phyloP scores from a whole-genome alignment of 768 basidiomycete species.

The Pleurotus giganteus region DNA sequence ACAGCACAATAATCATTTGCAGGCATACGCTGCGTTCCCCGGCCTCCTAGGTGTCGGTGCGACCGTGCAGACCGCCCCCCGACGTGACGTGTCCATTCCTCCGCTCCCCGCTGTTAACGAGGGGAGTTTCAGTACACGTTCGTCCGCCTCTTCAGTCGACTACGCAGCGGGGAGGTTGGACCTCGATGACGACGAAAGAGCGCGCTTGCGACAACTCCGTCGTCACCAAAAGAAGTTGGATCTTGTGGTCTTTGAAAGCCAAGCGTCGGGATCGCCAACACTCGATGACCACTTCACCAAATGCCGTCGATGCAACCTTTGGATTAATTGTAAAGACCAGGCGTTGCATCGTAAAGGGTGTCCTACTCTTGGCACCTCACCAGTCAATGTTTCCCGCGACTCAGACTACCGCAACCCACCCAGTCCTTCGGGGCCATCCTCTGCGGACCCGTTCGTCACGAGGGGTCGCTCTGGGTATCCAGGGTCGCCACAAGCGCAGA shows the following conservation, averaged over 20 bases:
- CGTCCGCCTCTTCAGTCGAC: conserved; percentile 5
- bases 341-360: conserved; percentile 9
- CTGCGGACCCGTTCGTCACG: neutral
- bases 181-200: conserved; percentile 5
- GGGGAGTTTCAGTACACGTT: conserved; percentile 5
- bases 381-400: conserved; percentile 3
- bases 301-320: conserved; percentile 7
- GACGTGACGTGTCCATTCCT: conserved; percentile 1
- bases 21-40: conserved; percentile 1
- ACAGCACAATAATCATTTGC: neutral
- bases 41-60: conserved; percentile 8
- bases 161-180: conserved; percentile 5
- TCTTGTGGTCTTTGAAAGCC: neutral
- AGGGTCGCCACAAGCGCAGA: neutral
- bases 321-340: conserved; percentile 8
- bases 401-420: conserved; percentile 1
- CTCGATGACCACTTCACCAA: conserved; percentile 6
- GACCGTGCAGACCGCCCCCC: conserved; percentile 6
- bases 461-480: conserved; percentile 6
- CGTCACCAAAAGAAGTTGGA: conserved; percentile 8
- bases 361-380: conserved; percentile 4
- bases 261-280: neutral
- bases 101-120: conserved; percentile 3
- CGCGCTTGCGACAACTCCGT: conserved; percentile 3
- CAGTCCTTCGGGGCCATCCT: neutral